Evolutionary conservation across 2,329 filamentous ascomycete species (phyloP).

Genomic region (Westerdykella ornata): DNA sequence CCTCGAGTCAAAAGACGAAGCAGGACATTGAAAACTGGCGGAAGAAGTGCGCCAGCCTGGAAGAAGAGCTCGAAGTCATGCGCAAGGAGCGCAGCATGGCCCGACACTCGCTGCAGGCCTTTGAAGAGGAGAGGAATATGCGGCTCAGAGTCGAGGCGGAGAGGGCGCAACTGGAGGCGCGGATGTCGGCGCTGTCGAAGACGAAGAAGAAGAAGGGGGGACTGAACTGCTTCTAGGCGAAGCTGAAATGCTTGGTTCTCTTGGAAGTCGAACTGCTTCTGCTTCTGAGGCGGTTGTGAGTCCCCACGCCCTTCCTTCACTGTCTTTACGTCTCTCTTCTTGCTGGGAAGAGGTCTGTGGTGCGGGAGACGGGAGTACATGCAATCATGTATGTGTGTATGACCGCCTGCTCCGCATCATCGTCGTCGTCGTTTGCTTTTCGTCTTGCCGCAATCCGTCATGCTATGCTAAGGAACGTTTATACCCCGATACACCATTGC

Average conservation of each 20-base stretch:
- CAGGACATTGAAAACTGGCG: slow-evolving; percentile 84
- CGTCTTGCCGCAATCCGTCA: too few relatives aligned
- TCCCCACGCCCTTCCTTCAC: too few relatives aligned
- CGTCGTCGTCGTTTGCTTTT: slow-evolving; percentile 4
- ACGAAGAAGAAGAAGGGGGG: slow-evolving; percentile 88
- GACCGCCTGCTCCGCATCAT: too few relatives aligned
- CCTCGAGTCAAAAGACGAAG: slow-evolving; percentile 86
- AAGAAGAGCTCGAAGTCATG: slow-evolving; percentile 61
- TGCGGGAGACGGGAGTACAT: too few relatives aligned
- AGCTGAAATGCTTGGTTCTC: not conserved
- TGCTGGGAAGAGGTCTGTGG: too few relatives aligned
- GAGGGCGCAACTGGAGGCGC: slow-evolving; percentile 80
- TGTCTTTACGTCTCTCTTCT: too few relatives aligned
- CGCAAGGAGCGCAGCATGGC: slow-evolving; percentile 54
- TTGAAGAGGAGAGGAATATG: slow-evolving; percentile 95
- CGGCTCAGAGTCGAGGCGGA: slow-evolving; percentile 84
- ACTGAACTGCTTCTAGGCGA: slow-evolving; percentile 84
- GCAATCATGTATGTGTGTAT: too few relatives aligned
- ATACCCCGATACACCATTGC: not conserved
- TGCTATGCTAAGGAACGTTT: not conserved
- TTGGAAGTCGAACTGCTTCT: too few relatives aligned
- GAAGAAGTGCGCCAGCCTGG: slow-evolving; percentile 72
- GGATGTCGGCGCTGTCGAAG: slow-evolving; percentile 68
- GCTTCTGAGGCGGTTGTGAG: too few relatives aligned
- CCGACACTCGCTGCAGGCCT: slow-evolving; percentile 69